These are phyloP conservation scores for Fusarium pseudocircinatum DNA, from an alignment of 2,329 filamentous ascomycete species.

Conservation along the genomic window DNA sequence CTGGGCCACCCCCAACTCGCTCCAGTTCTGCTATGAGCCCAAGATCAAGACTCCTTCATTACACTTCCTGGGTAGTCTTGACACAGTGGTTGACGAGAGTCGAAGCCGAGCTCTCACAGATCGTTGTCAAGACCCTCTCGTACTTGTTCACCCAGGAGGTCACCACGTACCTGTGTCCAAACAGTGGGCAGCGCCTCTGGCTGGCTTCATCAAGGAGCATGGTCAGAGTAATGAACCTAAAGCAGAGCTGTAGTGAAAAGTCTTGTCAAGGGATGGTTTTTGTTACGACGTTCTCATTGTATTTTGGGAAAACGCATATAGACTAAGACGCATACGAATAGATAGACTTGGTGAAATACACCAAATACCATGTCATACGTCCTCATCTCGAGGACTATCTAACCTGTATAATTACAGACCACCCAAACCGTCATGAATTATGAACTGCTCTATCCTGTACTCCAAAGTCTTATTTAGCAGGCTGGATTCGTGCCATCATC, in stretches of 20 bases:
- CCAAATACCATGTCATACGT: slow-evolving; percentile 44
- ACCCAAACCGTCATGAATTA: slow-evolving; percentile 43
- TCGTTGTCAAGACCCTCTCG: slow-evolving; percentile 63
- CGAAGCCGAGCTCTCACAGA: slow-evolving; percentile 75
- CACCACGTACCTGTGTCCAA: slow-evolving; percentile 88
- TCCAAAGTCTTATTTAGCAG: slow-evolving; percentile 56
- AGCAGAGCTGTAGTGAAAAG: slow-evolving; percentile 36
- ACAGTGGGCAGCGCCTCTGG: slow-evolving; percentile 80
- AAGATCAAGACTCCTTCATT: slow-evolving; percentile 79
- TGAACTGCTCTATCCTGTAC: slow-evolving; percentile 32
- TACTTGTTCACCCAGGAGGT: slow-evolving; percentile 82
- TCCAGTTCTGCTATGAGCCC: slow-evolving; percentile 75
- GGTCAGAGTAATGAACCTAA: slow-evolving; percentile 42
- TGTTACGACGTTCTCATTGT: neutral
- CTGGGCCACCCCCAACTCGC: slow-evolving; percentile 67
- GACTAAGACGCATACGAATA: slow-evolving; percentile 31
- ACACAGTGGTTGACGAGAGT: slow-evolving; percentile 86
- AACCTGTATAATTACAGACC: slow-evolving; percentile 50
- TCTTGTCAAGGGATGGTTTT: neutral
- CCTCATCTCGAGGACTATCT: slow-evolving; percentile 47
- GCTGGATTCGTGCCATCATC: slow-evolving; percentile 99
- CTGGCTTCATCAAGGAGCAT: slow-evolving; percentile 71
- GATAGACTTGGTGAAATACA: slow-evolving; percentile 40
- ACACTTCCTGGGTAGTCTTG: slow-evolving; percentile 84
- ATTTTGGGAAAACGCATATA: slow-evolving; percentile 10